phyloP scores from a whole-genome alignment of 225 moss, liverwort and hornwort species.

The Sphagnum contortum region DNA sequence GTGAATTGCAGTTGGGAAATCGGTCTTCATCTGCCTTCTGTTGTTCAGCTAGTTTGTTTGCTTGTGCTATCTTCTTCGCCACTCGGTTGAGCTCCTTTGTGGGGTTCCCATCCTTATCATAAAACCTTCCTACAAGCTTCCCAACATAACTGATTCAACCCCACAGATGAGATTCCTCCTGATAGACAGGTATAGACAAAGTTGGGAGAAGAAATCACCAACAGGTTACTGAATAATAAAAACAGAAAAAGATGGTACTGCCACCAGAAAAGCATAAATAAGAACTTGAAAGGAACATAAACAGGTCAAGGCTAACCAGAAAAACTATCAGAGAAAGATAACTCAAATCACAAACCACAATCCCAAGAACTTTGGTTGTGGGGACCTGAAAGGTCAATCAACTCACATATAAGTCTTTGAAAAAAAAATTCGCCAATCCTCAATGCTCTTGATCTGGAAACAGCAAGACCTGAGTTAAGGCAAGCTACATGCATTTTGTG shows the following conservation, averaged over 20 bases:
- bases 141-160: conserved; percentile 60
- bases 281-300: too few species aligned
- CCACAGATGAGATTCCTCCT: not conserved
- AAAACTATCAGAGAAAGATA: too few species aligned
- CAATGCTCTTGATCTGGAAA: conserved; percentile 79
- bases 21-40: conserved; percentile 58
- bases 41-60: conserved; percentile 30
- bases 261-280: too few species aligned
- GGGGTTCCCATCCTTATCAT: conserved; percentile 60
- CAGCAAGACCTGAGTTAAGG: conserved; percentile 3
- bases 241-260: too few species aligned
- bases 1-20: conserved; percentile 84
- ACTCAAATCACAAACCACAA: too few species aligned
- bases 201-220: not conserved
- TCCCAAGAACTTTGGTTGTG: too few species aligned
- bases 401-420: conserved; percentile 70
- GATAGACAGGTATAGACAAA: not conserved
- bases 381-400: not conserved
- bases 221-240: too few species aligned
- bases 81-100: conserved; percentile 39
- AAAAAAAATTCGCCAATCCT: conserved; percentile 77
- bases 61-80: conserved; percentile 44
- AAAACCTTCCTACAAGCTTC: conserved; percentile 67
- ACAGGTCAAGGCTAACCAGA: too few species aligned
- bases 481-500: too few species aligned